phyloP scores from a whole-genome alignment of 140 eudicot species.

The Ambrosia hybrid region DNA sequence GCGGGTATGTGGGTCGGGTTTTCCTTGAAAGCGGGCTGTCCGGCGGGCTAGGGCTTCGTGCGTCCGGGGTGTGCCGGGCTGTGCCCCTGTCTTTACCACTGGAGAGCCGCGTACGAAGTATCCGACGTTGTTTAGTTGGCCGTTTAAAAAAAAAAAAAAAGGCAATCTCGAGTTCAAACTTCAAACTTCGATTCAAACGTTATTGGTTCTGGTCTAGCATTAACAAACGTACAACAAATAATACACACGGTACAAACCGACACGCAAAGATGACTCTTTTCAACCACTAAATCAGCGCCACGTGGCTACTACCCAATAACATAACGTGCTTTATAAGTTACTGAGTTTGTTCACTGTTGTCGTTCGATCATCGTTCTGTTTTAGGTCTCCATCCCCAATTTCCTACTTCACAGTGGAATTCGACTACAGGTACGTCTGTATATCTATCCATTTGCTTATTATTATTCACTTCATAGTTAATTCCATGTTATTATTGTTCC shows the following conservation, averaged over 20 bases:
- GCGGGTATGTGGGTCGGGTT: too few species aligned
- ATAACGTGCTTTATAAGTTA: not conserved
- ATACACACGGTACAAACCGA: slow-evolving; percentile 20
- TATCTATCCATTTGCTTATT: not conserved
- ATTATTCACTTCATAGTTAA: slow-evolving; percentile 13
- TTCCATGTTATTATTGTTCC: not conserved
- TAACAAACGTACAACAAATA: not conserved
- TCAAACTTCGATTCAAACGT: too few species aligned
- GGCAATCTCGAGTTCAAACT: too few species aligned
- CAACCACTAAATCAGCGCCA: slow-evolving; percentile 12
- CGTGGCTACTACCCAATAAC: slow-evolving; percentile 9
- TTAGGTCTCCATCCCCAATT: not conserved
- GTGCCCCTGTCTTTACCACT: too few species aligned
- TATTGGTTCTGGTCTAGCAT: too few species aligned
- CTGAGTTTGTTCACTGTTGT: too few species aligned
- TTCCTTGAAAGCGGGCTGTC: too few species aligned
- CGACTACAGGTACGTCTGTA: slow-evolving; percentile 14
- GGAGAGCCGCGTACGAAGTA: too few species aligned
- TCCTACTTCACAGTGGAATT: slow-evolving; percentile 30
- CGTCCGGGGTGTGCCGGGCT: too few species aligned
- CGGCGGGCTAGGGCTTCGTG: too few species aligned
- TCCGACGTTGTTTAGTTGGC: too few species aligned
- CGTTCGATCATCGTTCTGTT: slow-evolving; percentile 15
- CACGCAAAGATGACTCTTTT: slow-evolving; percentile 12
- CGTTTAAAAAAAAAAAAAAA: too few species aligned